These are phyloP conservation scores for Alternaria tenuissima DNA, from an alignment of 2,329 filamentous ascomycete species.

Conservation along the genomic window DNA sequence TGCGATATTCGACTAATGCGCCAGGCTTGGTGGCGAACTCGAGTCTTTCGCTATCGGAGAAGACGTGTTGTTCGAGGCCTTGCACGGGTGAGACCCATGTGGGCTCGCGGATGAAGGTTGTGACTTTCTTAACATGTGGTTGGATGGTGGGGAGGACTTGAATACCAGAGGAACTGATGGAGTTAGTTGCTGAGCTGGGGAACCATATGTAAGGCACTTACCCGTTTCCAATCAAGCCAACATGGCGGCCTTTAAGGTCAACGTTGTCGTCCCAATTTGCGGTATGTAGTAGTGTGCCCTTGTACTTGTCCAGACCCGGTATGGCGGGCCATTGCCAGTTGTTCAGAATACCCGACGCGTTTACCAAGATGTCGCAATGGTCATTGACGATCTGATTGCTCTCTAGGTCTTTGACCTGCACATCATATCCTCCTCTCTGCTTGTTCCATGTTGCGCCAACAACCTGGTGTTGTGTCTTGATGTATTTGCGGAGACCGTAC, in stretches of 20 bases:
- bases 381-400: slow-evolving; percentile 48
- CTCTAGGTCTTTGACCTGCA: slow-evolving; percentile 45
- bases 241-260: slow-evolving; percentile 58
- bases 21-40: slow-evolving; percentile 55
- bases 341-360: slow-evolving; percentile 61
- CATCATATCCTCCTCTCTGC: slow-evolving; percentile 46
- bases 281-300: slow-evolving; percentile 63
- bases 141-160: slow-evolving; percentile 62
- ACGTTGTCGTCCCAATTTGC: slow-evolving; percentile 63
- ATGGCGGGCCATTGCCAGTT: slow-evolving; percentile 63
- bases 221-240: slow-evolving; percentile 64
- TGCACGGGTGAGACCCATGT: slow-evolving; percentile 60
- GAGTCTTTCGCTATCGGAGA: slow-evolving; percentile 52
- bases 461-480: slow-evolving; percentile 46
- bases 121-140: slow-evolving; percentile 54
- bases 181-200: neutral
- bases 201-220: slow-evolving; percentile 12
- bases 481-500: slow-evolving; percentile 50
- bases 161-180: slow-evolving; percentile 61
- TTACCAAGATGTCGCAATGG: slow-evolving; percentile 59
- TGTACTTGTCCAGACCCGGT: slow-evolving; percentile 60
- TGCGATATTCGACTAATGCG: slow-evolving; percentile 53
- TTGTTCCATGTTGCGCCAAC: slow-evolving; percentile 50
- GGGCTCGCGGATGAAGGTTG: slow-evolving; percentile 61
- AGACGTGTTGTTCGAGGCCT: slow-evolving; percentile 56